Base-by-base conservation (phyloP, 306 rosid genomes). In the Cucumis cinereus region DNA sequence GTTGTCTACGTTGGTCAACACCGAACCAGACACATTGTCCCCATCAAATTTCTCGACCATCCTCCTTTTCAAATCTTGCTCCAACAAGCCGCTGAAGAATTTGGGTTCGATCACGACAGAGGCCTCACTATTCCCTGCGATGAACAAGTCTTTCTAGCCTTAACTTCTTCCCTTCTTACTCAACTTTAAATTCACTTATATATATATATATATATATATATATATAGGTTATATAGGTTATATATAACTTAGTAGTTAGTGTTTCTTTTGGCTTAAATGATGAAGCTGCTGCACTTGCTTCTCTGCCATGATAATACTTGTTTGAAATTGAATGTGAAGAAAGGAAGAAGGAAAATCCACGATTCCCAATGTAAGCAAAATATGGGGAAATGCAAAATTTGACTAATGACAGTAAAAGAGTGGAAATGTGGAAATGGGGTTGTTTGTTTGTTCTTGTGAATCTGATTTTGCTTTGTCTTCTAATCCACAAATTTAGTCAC, bases 61-160 rank as follows among this genome's bases (percentile, higher is more conserved):
- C 97, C 99, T 1, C 90, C 92, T 86, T 95, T 95, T 47, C 98
- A 89, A 77, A 81, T 61, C 47, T 85, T 95, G n/a, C 92, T 95
- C 10, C 89, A 90, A 19, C 89, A 86, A 69, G 99, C 99, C 2
- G 99, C 91, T 38, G 97, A 95, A 49, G 99, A 92, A 81, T 92
- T 89, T 61, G 99, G 99, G 16, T 95, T 95, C 78, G 91, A 90
- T 79, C 96, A 92, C 38, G 92, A 92, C 19, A 86, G 77, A 91
- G 98, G 99, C 45, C 96, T 95, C 84, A 90, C 97, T 0, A 90
- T 95, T 81, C 99, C 99, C 7, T 95, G 99, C 22, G 85, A 95
- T 20, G 88, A 95, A 81, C 79, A 77, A 4, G 89, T 64, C 73
- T 95, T 95, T 61, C 91, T 82, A 78, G 83, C 98, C 38, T 82